phyloP scores from a whole-genome alignment of 2,329 filamentous ascomycete species.

The Curvularia verruculosa region DNA sequence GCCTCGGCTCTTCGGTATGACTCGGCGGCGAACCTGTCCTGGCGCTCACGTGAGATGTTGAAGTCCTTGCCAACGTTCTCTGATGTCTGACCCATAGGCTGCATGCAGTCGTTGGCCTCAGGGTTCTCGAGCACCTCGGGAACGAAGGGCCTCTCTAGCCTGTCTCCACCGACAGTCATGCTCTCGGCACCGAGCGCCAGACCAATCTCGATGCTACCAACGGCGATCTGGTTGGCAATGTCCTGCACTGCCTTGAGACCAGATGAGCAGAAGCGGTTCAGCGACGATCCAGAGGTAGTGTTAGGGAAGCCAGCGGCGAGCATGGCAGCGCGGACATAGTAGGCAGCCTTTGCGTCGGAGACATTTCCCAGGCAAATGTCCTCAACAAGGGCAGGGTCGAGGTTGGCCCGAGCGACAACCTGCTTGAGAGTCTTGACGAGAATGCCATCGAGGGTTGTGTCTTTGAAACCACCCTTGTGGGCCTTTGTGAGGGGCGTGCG shows the following conservation, averaged over 20 bases:
- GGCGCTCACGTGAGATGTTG: constrained; percentile 75
- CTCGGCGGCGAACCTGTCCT: constrained; percentile 87
- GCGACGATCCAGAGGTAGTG: constrained; percentile 77
- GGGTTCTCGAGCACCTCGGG: constrained; percentile 75
- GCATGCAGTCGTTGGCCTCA: constrained; percentile 83
- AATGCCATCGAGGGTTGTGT: constrained; percentile 86
- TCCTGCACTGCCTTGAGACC: constrained; percentile 95
- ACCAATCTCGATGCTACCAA: constrained; percentile 83
- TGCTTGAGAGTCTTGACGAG: constrained; percentile 80
- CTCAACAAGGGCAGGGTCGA: constrained; percentile 82
- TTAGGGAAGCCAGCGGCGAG: constrained; percentile 94
- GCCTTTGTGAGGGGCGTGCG: constrained; percentile 90
- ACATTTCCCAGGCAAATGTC: constrained; percentile 95
- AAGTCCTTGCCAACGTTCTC: constrained; percentile 96
- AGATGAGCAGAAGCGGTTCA: constrained; percentile 97
- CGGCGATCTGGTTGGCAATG: constrained; percentile 84
- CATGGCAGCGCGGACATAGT: constrained; percentile 86
- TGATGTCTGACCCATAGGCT: constrained; percentile 97
- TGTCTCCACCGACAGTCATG: constrained; percentile 79
- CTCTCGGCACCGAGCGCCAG: constrained; percentile 86
- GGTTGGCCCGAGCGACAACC: constrained; percentile 67
- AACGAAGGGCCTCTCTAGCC: constrained; percentile 75
- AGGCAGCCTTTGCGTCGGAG: constrained; percentile 82
- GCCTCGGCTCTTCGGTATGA: constrained; percentile 85
- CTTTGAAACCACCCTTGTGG: constrained; percentile 92